phyloP scores from a whole-genome alignment of 768 basidiomycete genomes.

The Fibroporia radiculosa region DNA sequence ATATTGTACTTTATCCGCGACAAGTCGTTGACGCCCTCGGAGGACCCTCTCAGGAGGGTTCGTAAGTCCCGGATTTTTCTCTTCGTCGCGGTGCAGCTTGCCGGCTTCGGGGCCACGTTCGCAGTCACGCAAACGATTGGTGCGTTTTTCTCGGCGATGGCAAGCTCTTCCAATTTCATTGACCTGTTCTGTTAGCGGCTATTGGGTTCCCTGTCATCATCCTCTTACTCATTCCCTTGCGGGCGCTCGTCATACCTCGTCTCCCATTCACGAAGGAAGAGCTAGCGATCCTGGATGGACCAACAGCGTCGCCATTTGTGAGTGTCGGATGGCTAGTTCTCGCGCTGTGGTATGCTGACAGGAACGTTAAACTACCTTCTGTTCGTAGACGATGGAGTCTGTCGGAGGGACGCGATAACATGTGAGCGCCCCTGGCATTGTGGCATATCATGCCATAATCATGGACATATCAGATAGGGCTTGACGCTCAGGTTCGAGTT shows the following conservation, averaged over 20 bases:
- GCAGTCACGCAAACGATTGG: slow-evolving; percentile 88
- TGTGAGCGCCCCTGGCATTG: too few relatives aligned
- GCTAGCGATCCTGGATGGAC: slow-evolving; percentile 78
- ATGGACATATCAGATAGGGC: too few relatives aligned
- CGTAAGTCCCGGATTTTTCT: slow-evolving; percentile 65
- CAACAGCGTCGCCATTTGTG: slow-evolving; percentile 82
- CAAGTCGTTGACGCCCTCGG: slow-evolving; percentile 44
- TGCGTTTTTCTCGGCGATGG: slow-evolving; percentile 22
- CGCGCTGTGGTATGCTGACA: too few relatives aligned
- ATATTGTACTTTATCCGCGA: slow-evolving; percentile 77
- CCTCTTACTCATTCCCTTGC: slow-evolving; percentile 70
- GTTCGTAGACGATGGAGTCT: slow-evolving; percentile 34
- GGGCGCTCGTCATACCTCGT: slow-evolving; percentile 62
- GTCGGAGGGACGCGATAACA: slow-evolving; percentile 28
- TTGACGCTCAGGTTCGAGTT: too few relatives aligned
- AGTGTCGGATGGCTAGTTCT: too few relatives aligned
- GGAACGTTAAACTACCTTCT: too few relatives aligned
- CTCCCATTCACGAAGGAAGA: slow-evolving; percentile 75
- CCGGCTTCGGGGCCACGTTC: slow-evolving; percentile 84
- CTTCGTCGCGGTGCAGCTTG: slow-evolving; percentile 68
- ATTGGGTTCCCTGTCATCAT: slow-evolving; percentile 91
- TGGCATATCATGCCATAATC: too few relatives aligned
- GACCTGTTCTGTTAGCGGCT: slow-evolving; percentile 44
- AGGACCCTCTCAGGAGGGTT: slow-evolving; percentile 72
- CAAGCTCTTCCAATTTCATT: background rate